Conservation (phyloP, 1,284 basidiomycete genomes). For the Heterobasidion parviporum region DNA sequence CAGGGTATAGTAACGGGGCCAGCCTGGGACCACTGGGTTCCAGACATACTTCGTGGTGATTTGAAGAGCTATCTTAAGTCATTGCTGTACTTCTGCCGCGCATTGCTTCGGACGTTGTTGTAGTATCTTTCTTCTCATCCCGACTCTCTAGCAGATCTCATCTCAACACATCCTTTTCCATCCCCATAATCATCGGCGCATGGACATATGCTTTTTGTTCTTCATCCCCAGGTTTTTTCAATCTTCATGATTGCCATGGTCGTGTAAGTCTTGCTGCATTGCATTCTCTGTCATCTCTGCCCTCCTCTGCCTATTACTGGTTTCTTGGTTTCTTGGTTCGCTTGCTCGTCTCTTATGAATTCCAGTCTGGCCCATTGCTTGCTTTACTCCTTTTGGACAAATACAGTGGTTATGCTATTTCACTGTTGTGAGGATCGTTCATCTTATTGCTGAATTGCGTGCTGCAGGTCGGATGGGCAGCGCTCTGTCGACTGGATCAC, state of each 20-base stretch:
- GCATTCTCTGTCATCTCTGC: too few relatives aligned
- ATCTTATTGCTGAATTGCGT: too few relatives aligned
- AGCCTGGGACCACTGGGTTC: not conserved
- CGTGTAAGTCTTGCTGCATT: not conserved
- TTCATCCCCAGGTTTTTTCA: not conserved
- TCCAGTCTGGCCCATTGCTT: too few relatives aligned
- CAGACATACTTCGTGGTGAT: not conserved
- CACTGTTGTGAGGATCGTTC: too few relatives aligned
- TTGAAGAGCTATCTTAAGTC: not conserved
- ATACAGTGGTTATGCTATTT: too few relatives aligned
- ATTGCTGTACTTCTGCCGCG: not conserved
- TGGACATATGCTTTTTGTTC: not conserved
- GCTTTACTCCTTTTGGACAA: too few relatives aligned
- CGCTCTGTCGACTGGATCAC: too few relatives aligned
- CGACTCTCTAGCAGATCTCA: not conserved
- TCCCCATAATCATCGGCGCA: not conserved
- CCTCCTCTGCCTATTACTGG: not conserved
- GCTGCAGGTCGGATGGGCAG: too few relatives aligned
- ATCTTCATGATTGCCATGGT: not conserved
- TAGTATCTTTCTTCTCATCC: not conserved
- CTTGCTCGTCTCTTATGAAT: not conserved
- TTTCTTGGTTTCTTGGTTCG: not conserved
- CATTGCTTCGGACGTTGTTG: not conserved
- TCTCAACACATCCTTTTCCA: not conserved
- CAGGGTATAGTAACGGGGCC: not conserved